Percentiles rank a stretch among this genome's conserved stretches.
Conservation (phyloP, 1,139 yeast species). For the Sugiyamaella paludigena region DNA sequence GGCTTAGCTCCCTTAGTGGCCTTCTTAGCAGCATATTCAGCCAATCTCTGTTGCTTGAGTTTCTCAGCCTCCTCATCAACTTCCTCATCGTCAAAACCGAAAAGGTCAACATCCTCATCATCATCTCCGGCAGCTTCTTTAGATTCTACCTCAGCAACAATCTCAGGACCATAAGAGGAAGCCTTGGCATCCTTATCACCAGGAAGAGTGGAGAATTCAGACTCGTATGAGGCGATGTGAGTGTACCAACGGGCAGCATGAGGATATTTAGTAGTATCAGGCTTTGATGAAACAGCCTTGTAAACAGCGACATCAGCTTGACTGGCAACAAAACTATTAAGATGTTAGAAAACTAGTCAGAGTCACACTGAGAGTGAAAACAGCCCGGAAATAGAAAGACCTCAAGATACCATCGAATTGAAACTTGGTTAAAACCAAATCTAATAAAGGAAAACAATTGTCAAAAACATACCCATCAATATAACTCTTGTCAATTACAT, state of each 20-base stretch:
- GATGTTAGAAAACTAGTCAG: slow-evolving; percentile 7
- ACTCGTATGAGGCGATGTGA: slow-evolving; percentile 92
- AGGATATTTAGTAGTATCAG: slow-evolving; percentile 68
- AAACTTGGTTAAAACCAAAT: slow-evolving; percentile 1
- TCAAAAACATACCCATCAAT: slow-evolving; percentile 78
- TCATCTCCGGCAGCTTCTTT: slow-evolving; percentile 63
- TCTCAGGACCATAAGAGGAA: slow-evolving; percentile 64
- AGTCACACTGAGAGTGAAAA: slow-evolving; percentile 5
- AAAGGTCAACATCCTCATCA: slow-evolving; percentile 87
- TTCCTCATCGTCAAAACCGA: slow-evolving; percentile 92
- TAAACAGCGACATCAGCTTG: slow-evolving; percentile 92
- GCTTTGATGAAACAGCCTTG: slow-evolving; percentile 81
- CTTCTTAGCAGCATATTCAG: slow-evolving; percentile 97
- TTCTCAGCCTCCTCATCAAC: slow-evolving; percentile 97
- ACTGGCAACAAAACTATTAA: slow-evolving; percentile 47
- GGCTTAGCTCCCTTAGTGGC: slow-evolving; percentile 96
- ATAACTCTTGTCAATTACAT: slow-evolving; percentile 90
- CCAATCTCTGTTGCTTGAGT: slow-evolving; percentile 94
- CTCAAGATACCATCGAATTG: slow-evolving; percentile 7
- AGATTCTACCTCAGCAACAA: slow-evolving; percentile 55
- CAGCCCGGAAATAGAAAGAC: too few relatives aligned
- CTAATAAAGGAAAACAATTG: too few relatives aligned
- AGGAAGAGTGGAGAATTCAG: slow-evolving; percentile 58
- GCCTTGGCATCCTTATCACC: slow-evolving; percentile 39
- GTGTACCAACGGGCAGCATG: slow-evolving; percentile 97